Evolutionary conservation across 1,284 basidiomycete genomes (phyloP).

Genomic region (Fomitopsis betulina): DNA sequence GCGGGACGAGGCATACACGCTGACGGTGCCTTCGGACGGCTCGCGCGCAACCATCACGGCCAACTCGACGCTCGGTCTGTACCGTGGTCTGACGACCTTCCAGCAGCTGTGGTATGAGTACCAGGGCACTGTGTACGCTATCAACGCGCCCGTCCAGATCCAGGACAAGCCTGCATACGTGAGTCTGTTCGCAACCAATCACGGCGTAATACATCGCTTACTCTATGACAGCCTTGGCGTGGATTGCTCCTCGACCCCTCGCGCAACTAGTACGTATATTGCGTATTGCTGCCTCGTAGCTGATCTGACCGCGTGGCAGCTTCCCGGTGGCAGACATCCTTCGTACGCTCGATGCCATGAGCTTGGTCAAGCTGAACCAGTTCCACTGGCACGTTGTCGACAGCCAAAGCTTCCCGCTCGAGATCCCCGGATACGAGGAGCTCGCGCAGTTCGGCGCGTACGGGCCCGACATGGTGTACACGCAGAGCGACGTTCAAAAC

Average conservation of each 20-base stretch:
- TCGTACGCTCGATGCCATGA: slow-evolving; percentile 80
- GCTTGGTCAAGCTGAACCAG: slow-evolving; percentile 78
- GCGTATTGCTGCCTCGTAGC: neutral
- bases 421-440: slow-evolving; percentile 57
- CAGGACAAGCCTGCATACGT: slow-evolving; percentile 65
- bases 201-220: neutral
- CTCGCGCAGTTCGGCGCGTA: slow-evolving; percentile 72
- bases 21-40: slow-evolving; percentile 61
- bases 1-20: slow-evolving; percentile 63
- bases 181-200: slow-evolving; percentile 8
- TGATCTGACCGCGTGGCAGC: slow-evolving; percentile 30
- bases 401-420: slow-evolving; percentile 73
- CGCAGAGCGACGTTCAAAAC: slow-evolving; percentile 50
- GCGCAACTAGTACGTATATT: slow-evolving; percentile 46
- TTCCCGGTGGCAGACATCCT: slow-evolving; percentile 67
- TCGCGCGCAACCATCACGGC: slow-evolving; percentile 57
- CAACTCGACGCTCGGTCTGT: slow-evolving; percentile 72
- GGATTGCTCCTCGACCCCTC: slow-evolving; percentile 83
- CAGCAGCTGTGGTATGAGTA: slow-evolving; percentile 70
- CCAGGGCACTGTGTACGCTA: slow-evolving; percentile 45
- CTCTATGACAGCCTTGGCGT: slow-evolving; percentile 54
- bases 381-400: slow-evolving; percentile 84
- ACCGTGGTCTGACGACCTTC: slow-evolving; percentile 82
- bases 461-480: slow-evolving; percentile 52
- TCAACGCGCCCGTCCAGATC: slow-evolving; percentile 57